Conservation (phyloP, 140 eudicot genomes). For the Bidens hawaiensis region DNA sequence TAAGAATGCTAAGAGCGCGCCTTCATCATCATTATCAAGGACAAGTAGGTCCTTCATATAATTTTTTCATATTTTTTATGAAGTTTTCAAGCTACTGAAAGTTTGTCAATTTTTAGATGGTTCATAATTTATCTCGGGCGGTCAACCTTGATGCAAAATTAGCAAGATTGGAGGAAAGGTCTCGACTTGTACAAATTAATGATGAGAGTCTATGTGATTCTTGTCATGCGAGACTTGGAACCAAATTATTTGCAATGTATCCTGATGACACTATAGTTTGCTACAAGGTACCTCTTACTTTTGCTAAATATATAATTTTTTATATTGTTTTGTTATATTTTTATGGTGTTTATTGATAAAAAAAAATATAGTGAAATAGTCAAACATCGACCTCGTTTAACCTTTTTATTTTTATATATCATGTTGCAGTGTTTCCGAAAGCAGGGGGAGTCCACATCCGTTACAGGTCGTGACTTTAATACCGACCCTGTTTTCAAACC, state of each 20-base stretch:
- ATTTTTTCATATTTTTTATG: neutral
- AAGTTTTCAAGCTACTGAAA: constrained; percentile 10
- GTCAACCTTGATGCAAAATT: constrained; percentile 71
- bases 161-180: constrained; percentile 90
- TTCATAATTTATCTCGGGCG: constrained; percentile 87
- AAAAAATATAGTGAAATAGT: neutral
- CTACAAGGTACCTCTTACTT: constrained; percentile 63
- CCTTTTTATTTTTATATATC: neutral
- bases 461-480: constrained; percentile 72
- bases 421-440: constrained; percentile 78
- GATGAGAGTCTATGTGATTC: constrained; percentile 98
- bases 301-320: neutral
- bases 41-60: constrained; percentile 44
- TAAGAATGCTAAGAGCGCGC: constrained; percentile 90
- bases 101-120: constrained; percentile 51
- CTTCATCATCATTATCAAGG: constrained; percentile 86
- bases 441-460: constrained; percentile 88
- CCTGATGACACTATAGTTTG: constrained; percentile 96
- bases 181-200: constrained; percentile 87
- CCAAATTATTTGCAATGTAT: constrained; percentile 95
- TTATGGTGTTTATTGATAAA: neutral
- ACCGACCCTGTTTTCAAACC: constrained; percentile 56
- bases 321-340: neutral
- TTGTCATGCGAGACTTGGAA: constrained; percentile 96
- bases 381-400: constrained; percentile 15